Base-by-base conservation (phyloP, 1,284 basidiomycete species). In the Cryptococcus amylolentus region DNA sequence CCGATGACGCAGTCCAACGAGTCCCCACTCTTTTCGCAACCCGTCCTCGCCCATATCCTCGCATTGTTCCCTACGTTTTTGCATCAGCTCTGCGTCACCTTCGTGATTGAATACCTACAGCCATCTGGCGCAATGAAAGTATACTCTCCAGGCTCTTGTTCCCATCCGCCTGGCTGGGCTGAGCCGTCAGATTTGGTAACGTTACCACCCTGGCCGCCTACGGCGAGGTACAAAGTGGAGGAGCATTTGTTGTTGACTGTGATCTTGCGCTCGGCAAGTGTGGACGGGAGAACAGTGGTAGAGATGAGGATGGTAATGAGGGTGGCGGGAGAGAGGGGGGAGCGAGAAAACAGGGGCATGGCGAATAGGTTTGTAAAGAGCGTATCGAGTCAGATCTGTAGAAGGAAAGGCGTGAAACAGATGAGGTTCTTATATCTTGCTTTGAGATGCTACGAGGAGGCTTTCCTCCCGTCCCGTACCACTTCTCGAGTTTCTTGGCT, bases 201-300 rank as follows among this genome's bases (percentile, higher is more conserved):
- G 16, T 31, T 20, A 16, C 49, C 50, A 20, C n/a, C 27, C 38
- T 40, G 31, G 4, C 52, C 57, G 1, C 49, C 38, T 42, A 63
- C 52, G 13, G 64, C 61, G 12, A 62, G 46, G 44, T 54, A 65
- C 39, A 65, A 45, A 6, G 64, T 54, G 5, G 56, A 57, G 5
- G 55, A 54, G 53, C 64, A 65, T 51, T 61, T 52, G 40, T 65
- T 65, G 28, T 56, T 44, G 31, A 65, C 43, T 4, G 61, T 61
- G 35, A 64, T 55, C 20, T 23, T 46, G 27, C 45, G 45, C 8
- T n/a, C 14, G 40, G 40, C 40, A 20, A 13, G 14, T 7, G 40
- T 42, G 40, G 16, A 10, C 1, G 40, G 40, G 20, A 42, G 40
- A 7, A 42, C 9, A 16, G 20, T 42, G 40, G 20, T 20, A 38